These are phyloP conservation scores for Saccharomyces pastorianus DNA, from an alignment of 1,139 yeast species.

Conservation along the genomic window DNA sequence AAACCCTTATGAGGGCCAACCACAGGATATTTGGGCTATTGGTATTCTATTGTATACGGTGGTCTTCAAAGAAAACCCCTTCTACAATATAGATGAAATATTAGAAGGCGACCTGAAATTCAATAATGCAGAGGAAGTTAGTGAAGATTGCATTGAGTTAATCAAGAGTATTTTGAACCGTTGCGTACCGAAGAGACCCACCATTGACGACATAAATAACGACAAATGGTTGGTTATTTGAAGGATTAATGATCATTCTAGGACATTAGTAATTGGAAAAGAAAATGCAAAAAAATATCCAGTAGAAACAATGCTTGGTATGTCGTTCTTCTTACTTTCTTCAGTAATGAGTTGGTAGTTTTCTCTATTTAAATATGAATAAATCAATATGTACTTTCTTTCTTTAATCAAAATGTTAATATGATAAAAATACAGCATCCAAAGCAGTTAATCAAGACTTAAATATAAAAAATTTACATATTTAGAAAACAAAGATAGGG, in stretches of 20 bases:
- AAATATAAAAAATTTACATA: too few species aligned
- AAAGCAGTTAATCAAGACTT: neutral
- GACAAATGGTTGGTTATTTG: conserved; percentile 54
- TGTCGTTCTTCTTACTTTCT: neutral
- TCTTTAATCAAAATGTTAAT: too few species aligned
- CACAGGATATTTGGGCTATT: conserved; percentile 95
- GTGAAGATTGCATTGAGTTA: conserved; percentile 50
- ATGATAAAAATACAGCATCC: too few species aligned
- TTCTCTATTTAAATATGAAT: neutral
- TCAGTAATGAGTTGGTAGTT: neutral
- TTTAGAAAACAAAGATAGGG: neutral
- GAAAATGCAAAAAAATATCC: neutral
- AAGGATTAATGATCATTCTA: neutral
- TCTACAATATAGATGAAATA: conserved; percentile 88
- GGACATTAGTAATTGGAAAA: neutral
- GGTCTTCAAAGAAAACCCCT: conserved; percentile 91
- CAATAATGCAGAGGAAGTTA: conserved; percentile 44
- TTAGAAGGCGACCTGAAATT: conserved; percentile 78
- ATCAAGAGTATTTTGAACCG: conserved; percentile 59
- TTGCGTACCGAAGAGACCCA: conserved; percentile 57
- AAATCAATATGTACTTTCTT: neutral
- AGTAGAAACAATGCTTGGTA: too few species aligned
- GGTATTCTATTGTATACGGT: conserved; percentile 85
- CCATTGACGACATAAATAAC: conserved; percentile 57
- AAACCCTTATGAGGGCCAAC: conserved; percentile 79